Base-by-base conservation (phyloP, 2,329 filamentous ascomycete species). In the Colletotrichum sp. region DNA sequence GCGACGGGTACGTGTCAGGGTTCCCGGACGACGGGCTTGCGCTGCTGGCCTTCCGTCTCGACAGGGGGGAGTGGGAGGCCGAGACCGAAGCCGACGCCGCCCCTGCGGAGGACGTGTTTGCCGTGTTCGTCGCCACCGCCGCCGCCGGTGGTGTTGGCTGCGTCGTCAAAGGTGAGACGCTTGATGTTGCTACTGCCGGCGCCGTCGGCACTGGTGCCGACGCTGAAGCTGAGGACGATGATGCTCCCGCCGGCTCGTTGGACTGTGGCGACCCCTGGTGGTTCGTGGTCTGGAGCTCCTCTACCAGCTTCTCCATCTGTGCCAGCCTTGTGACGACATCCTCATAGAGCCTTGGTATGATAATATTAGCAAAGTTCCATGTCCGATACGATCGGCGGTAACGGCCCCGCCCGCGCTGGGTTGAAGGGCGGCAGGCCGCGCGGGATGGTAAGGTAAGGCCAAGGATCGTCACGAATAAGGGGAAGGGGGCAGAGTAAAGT, bases 81-180 rank as follows among this genome's bases (percentile, higher is more conserved):
- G 83, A 81, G 34, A 82, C 86, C 16, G 79, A 81, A 10, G 36
- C 36, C 32, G 67, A 43, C 34, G 67, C 67, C 34, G 66, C n/a
- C 43, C 43, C 43, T n/a, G 39, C 30, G 68, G 39, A 76, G 43
- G 58, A 76, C n/a, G 75, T 67, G 2, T 77, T 78, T 30, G 30
- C 52, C 34, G 66, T n/a, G 1, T 30, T 30, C 25, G 61, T 62
- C 13, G 55, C 43, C 18, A 55, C 55, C 18, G 52, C n/a, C 48
- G 22, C 27, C 58, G 58, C 18, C 58, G 58, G 58, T 4, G 58
- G 58, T 61, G 58, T 61, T 61, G 30, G 18, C 32, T 22, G 43
- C n/a, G 58, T 32, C 3, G 28, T 61, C 58, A 55, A 5, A 25
- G 70, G 70, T 15, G 65, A 72, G 34, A 61, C 55, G 30, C 36